These are phyloP conservation scores for Solanum tarijense DNA, from an alignment of 257 asterid genomes.

Conservation along the genomic window DNA sequence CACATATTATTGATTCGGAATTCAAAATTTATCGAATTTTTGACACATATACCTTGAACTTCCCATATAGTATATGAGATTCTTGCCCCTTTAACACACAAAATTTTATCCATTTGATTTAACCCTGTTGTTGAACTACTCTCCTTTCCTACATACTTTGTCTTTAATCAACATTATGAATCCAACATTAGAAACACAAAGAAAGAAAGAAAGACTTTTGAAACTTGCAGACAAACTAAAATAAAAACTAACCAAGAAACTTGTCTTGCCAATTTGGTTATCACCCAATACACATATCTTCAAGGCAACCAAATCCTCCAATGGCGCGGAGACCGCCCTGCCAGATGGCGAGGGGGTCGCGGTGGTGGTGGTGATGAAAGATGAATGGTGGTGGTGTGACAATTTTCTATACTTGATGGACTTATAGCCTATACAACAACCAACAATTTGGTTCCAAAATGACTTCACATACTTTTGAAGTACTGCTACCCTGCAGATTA, in stretches of 20 bases:
- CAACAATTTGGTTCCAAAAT: conserved; percentile 36
- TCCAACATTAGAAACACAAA: neutral
- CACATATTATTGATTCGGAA: neutral
- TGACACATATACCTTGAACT: conserved; percentile 38
- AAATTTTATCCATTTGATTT: conserved; percentile 59
- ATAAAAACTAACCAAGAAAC: conserved; percentile 35
- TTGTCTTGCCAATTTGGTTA: conserved; percentile 48
- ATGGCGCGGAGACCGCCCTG: neutral
- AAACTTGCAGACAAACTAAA: neutral
- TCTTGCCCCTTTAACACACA: conserved; percentile 60
- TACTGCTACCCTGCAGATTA: conserved; percentile 39
- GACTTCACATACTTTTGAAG: conserved; percentile 37
- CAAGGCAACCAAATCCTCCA: conserved; percentile 45
- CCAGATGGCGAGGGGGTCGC: neutral
- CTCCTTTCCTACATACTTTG: conserved; percentile 53
- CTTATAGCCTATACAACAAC: conserved; percentile 44
- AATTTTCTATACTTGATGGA: conserved; percentile 35
- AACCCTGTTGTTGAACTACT: conserved; percentile 24
- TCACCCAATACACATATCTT: conserved; percentile 66
- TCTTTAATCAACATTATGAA: conserved; percentile 21
- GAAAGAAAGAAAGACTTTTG: neutral
- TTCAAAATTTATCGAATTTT: neutral
- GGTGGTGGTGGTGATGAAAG: conserved; percentile 1
- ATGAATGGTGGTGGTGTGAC: conserved; percentile 2
- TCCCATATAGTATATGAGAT: conserved; percentile 75